A percentile compares a stretch with the other conserved stretches of the same genome.
Conservation (phyloP, 768 basidiomycete species). For the Auriscalpium orientale region DNA sequence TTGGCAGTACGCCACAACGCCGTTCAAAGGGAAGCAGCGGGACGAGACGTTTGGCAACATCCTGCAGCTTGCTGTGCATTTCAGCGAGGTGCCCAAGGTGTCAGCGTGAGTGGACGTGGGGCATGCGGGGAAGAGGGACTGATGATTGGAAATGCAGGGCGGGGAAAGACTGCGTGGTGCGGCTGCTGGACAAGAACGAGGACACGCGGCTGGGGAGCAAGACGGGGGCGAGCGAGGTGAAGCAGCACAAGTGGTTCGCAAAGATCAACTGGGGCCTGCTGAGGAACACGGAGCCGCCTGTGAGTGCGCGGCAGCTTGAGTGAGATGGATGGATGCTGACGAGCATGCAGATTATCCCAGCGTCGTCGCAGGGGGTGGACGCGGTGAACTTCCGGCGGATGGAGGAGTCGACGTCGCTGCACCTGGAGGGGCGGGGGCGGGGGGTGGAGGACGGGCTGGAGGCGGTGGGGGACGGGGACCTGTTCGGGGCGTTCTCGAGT, state of each 20-base stretch:
- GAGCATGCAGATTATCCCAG: constrained; percentile 64
- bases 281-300: constrained; percentile 88
- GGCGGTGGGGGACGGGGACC: constrained; percentile 44
- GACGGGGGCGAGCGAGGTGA: constrained; percentile 96
- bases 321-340: not conserved
- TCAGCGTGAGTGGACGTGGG: constrained; percentile 25
- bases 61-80: constrained; percentile 75
- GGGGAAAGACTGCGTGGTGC: constrained; percentile 81
- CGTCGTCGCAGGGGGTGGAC: constrained; percentile 69
- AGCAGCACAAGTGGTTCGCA: constrained; percentile 96
- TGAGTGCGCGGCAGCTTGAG: constrained; percentile 31
- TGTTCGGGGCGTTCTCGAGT: constrained; percentile 85
- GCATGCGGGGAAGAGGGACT: not conserved
- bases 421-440: constrained; percentile 55
- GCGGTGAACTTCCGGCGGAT: constrained; percentile 86
- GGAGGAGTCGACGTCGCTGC: constrained; percentile 86
- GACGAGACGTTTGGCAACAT: constrained; percentile 97
- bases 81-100: constrained; percentile 79
- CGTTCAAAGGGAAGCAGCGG: constrained; percentile 94
- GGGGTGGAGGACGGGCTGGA: constrained; percentile 37
- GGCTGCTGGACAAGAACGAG: constrained; percentile 90
- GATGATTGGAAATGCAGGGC: constrained; percentile 39
- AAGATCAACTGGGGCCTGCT: constrained; percentile 96
- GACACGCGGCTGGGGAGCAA: constrained; percentile 79
- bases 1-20: constrained; percentile 87